phyloP scores from a whole-genome alignment of 768 basidiomycete genomes.

The Pleurotus giganteus region DNA sequence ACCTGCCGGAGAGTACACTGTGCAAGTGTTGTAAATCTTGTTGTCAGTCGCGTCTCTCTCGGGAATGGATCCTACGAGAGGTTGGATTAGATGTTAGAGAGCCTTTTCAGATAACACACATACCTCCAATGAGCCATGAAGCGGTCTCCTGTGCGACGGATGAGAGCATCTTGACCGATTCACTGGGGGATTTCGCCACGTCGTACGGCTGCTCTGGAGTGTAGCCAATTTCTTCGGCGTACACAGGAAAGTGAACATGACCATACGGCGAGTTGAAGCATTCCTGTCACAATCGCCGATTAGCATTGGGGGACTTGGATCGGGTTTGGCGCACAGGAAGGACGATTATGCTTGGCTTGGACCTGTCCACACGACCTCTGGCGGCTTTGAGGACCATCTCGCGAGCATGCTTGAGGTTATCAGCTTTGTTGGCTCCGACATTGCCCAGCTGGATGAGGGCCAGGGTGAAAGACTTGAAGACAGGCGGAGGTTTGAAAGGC shows the following conservation, averaged over 20 bases:
- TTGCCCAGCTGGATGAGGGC: slow-evolving; percentile 90
- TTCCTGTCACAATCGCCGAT: slow-evolving; percentile 47
- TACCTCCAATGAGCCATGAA: slow-evolving; percentile 94
- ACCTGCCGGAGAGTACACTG: slow-evolving; percentile 85
- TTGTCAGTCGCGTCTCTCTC: slow-evolving; percentile 64
- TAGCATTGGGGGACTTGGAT: background rate
- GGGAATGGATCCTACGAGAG: slow-evolving; percentile 79
- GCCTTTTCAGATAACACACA: slow-evolving; percentile 8
- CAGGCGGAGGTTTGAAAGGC: slow-evolving; percentile 20
- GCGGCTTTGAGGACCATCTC: slow-evolving; percentile 79
- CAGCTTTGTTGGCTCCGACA: slow-evolving; percentile 64
- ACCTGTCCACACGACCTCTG: slow-evolving; percentile 35
- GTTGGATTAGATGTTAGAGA: background rate
- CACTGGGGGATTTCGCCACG: slow-evolving; percentile 52
- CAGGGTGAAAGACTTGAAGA: slow-evolving; percentile 74
- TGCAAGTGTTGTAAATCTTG: slow-evolving; percentile 90
- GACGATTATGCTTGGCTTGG: slow-evolving; percentile 77
- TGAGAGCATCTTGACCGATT: slow-evolving; percentile 81
- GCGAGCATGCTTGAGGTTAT: slow-evolving; percentile 81
- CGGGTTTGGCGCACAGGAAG: slow-evolving; percentile 59
- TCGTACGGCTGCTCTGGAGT: slow-evolving; percentile 59
- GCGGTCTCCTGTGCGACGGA: slow-evolving; percentile 72
- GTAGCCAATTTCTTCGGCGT: slow-evolving; percentile 78
- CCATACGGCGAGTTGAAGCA: slow-evolving; percentile 90
- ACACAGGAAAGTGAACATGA: slow-evolving; percentile 72